Evolutionary conservation across 1,284 basidiomycete genomes (phyloP), one percentile per base, ranked within the genome.

Genomic region (Sanguinoderma infundibulare): DNA sequence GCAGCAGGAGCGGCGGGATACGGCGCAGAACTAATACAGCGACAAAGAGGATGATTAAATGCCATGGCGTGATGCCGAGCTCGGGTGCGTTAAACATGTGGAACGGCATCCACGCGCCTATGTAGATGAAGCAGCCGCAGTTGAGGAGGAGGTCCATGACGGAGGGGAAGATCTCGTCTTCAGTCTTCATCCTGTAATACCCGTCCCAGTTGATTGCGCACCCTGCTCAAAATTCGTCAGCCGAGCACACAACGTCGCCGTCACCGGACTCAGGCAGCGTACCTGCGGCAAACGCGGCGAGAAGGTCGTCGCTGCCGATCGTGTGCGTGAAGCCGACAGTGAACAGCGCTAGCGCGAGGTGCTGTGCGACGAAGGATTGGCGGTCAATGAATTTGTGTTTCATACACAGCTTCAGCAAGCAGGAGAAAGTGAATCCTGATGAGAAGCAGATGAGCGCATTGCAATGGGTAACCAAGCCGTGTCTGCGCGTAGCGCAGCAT

Each of bases 191-290:
- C 71, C 94, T 93, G 78, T 97, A 98, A 73, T 95, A 86, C 39
- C 94, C 92, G 71, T 98, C 95, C 96, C 96, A 98, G 1, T 95
- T 94, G 67, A 98, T 91, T 0, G 96, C 94, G 58, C 84, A 89
- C 1, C 90, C 90, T 91, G 63, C n/a, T n/a, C n/a, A 30, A 15
- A 20, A 9, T 22, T 26, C 39, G 9, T 3, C 8, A 15, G 4
- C 9, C 14, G 28, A 9, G n/a, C n/a, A n/a, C n/a, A n/a, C n/a
- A n/a, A 24, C 34, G 15, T 3, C 15, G 53, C 50, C 50, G 10
- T 53, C 52, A 14, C n/a, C 59, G 52, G 46, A 49, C 12, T 26
- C 5, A 63, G 32, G 56, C 7, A 17, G 35, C 76, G 46, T 54
- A 80, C 96, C 96, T 71, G 95, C 96, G 30, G 95, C 95, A 73